A percentile compares a stretch with the other conserved stretches of the same genome.
These are phyloP conservation scores for Penicillium canescens DNA, from an alignment of 495 filamentous ascomycete genomes.

Conservation along the genomic window DNA sequence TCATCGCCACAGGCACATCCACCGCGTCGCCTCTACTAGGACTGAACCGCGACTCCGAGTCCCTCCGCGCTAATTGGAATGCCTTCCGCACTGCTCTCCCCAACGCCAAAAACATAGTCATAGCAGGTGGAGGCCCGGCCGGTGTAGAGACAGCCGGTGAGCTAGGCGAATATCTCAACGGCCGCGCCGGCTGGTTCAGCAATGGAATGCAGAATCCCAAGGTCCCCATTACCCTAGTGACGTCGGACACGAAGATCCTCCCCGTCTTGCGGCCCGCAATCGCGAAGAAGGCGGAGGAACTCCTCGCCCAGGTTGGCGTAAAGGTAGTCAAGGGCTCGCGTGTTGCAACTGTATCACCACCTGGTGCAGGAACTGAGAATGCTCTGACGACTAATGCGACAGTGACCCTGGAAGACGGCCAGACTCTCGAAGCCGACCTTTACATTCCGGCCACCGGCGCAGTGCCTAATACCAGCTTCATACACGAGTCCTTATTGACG, in stretches of 20 bases:
- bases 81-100: conserved; percentile 41
- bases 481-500: conserved; percentile 33
- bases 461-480: conserved; percentile 44
- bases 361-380: conserved; percentile 24
- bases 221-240: conserved; percentile 45
- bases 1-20: conserved; percentile 43
- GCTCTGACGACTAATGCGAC: conserved; percentile 19
- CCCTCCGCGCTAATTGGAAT: conserved; percentile 25
- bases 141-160: conserved; percentile 54
- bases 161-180: conserved; percentile 51
- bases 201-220: conserved; percentile 31
- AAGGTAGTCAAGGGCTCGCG: conserved; percentile 39
- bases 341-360: conserved; percentile 21
- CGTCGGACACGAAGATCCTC: conserved; percentile 43
- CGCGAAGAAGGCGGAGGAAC: conserved; percentile 38
- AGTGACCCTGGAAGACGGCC: conserved; percentile 36
- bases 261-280: conserved; percentile 37
- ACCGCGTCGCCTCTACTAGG: conserved; percentile 31
- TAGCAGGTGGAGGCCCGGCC: conserved; percentile 42
- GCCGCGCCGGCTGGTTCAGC: conserved; percentile 29
- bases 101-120: conserved; percentile 41
- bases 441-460: conserved; percentile 52
- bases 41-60: conserved; percentile 15
- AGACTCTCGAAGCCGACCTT: conserved; percentile 40
- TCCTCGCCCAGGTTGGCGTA: conserved; percentile 45